phyloP scores from a whole-genome alignment of 352 stramenopile genomes.

The Peronospora belbahrii region DNA sequence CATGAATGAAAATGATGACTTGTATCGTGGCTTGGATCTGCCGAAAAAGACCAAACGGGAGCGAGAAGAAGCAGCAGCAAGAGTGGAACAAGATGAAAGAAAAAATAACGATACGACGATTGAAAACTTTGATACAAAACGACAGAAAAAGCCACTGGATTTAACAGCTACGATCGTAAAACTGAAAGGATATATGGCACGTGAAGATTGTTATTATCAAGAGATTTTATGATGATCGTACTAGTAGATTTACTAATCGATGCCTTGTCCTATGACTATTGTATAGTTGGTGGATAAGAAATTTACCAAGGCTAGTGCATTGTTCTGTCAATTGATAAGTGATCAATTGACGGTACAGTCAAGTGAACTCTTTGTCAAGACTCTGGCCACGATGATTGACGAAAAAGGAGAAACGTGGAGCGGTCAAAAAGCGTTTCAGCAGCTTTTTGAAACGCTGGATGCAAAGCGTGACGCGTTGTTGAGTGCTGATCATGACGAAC shows the following conservation, averaged over 20 bases:
- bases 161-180: slow-evolving; percentile 37
- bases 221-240: no score
- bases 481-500: slow-evolving; percentile 1
- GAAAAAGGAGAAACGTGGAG: slow-evolving; percentile 36
- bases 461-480: slow-evolving; percentile 29
- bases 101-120: neutral
- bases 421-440: slow-evolving; percentile 46
- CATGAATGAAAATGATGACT: slow-evolving; percentile 22
- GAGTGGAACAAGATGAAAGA: neutral
- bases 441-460: slow-evolving; percentile 36
- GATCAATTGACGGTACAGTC: slow-evolving; percentile 35
- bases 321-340: slow-evolving; percentile 44
- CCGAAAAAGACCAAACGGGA: slow-evolving; percentile 43
- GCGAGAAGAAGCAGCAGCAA: slow-evolving; percentile 8
- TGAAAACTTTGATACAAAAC: slow-evolving; percentile 12
- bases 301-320: slow-evolving; percentile 52
- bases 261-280: neutral
- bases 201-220: neutral
- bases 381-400: slow-evolving; percentile 37
- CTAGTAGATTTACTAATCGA: no score
- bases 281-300: slow-evolving; percentile 65
- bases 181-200: slow-evolving; percentile 63
- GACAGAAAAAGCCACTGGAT: slow-evolving; percentile 31
- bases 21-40: slow-evolving; percentile 50
- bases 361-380: slow-evolving; percentile 37